Evolutionary conservation across 2,329 filamentous ascomycete genomes (phyloP), one percentile per base, ranked within the genome.

Genomic region (Elsinoe australis): DNA sequence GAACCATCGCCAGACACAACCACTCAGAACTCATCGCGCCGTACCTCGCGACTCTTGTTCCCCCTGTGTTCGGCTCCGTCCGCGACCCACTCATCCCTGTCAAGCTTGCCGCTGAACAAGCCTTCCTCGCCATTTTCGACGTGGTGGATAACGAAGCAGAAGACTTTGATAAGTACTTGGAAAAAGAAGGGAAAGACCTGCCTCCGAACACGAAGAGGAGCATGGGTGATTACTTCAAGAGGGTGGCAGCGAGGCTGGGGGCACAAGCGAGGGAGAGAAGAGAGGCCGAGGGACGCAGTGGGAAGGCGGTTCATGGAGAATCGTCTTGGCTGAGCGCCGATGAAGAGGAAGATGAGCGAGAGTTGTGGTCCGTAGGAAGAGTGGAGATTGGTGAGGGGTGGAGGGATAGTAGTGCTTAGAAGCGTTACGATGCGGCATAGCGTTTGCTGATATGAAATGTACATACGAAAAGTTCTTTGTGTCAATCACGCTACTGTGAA

Each of bases 191-290:
- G 4, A 76, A 78, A 44, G 77, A 79, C 2, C 67, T 95, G 51
- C 74, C 81, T 6, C 68, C 85, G 0, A 83, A 79, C 32, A 80
- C 80, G 14, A 92, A 94, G 75, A 78, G 90, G 57, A 88, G 83
- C 64, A 95, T 98, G 84, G 78, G 82, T 51, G 92, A 98, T 65
- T 98, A 98, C 70, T 96, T 96, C 71, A 95, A 95, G 74, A 76
- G 92, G 33, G 86, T 98, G 54, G 87, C 87, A 1, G 66, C 90
- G 59, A 79, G 89, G 57, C 69, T 96, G 15, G 90, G 85, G n/a
- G 78, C 73, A 14, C 92, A 96, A 64, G 88, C 86, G 1, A 78
- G 87, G 53, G 92, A 98, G 70, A 78, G 92, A 58, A 85, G 80
- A 60, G 89, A 95, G 57, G 92, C 92, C 0, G 89, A 95, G 63